Base-by-base conservation (phyloP, 768 basidiomycete species). In the Leucocoprinus birnbaumii region DNA sequence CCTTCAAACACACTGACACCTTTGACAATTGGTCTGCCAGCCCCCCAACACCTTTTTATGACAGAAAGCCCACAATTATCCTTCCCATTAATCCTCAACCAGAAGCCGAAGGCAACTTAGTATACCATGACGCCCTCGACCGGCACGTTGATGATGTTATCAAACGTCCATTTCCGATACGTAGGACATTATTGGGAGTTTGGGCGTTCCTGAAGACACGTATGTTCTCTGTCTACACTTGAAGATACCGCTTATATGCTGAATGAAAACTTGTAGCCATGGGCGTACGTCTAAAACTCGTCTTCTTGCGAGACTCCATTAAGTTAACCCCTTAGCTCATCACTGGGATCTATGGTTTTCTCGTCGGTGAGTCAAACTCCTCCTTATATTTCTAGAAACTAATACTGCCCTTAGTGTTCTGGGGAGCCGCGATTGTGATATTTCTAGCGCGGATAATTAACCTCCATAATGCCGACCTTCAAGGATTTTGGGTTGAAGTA, bases 151-250 rank as follows among this genome's bases (percentile, higher is more conserved):
- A 89, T 51, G 85, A 91, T 59, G 80, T 91, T 2, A 75, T 94
- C 4, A 74, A 74, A 16, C 80, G 83, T 54, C 80, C 81, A 14
- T 82, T 84, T 14, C 82, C 79, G 61, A 68, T 79, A 52, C 76
- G 79, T 53, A 78, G 86, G 16, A 84, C 80, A 0, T 65, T 87
- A 61, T 74, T 76, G 60, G 91, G 91, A 3, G 72, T 93, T 2
- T 90, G 91, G 88, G 79, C 86, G 2, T 94, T 91, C 64, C 67
- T 93, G 55, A 91, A 89, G 71, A 94, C 91, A 51, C 91, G 86
- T 87, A 70, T 58, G 83, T 74, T 34, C 25, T 10, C 6, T 55
- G 24, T 35, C 3, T 18, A 9, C 38, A n/a, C 41, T 10, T n/a
- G 14, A 49, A 46, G 16, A 51, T 41, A 34, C 42, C 51, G 13